Conservation (phyloP, 148 eudicot species). For the Rhododendron ovatum region DNA sequence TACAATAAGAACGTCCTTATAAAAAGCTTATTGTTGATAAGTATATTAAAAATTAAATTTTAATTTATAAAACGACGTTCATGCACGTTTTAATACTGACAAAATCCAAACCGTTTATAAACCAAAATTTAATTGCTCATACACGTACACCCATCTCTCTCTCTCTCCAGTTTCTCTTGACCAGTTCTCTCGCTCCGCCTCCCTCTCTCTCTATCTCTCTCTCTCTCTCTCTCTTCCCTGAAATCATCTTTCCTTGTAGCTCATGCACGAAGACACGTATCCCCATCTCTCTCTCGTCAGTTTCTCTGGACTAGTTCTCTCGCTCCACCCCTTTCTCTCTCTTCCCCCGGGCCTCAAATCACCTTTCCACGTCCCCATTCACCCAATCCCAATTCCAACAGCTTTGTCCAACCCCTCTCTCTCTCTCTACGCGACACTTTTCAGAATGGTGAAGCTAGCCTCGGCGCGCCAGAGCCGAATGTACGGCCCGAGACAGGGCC, state of each 20-base stretch:
- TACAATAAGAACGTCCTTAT: no score
- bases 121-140: neutral
- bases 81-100: no score
- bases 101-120: no score
- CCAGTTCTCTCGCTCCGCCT: neutral
- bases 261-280: conserved; percentile 12
- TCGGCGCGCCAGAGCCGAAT: conserved; percentile 63
- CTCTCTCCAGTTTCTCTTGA: neutral
- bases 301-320: neutral
- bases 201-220: neutral
- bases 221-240: neutral
- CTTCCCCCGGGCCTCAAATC: neutral
- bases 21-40: no score
- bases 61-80: no score
- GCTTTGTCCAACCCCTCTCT: neutral
- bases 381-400: neutral
- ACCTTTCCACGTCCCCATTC: neutral
- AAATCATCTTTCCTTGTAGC: neutral
- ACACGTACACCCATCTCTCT: neutral
- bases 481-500: conserved; percentile 55
- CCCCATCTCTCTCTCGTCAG: neutral
- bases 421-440: neutral
- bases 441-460: conserved; percentile 78
- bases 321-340: neutral
- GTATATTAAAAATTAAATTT: no score